A percentile compares a stretch with the other conserved stretches of the same genome.
phyloP scores from a whole-genome alignment of 768 basidiomycete genomes.

The Naganishia vishniacii region DNA sequence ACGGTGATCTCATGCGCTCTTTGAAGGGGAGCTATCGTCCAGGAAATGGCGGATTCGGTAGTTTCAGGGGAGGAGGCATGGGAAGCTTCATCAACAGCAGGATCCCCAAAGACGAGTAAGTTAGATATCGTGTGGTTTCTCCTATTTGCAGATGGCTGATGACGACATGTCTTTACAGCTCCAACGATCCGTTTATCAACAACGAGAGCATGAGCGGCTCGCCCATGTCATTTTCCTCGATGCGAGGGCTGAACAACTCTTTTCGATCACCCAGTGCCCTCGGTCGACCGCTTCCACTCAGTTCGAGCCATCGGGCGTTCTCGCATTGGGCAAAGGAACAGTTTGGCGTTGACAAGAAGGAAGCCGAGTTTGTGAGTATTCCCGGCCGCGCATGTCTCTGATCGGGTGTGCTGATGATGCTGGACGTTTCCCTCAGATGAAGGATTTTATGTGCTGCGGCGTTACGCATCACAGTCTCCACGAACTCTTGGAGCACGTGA shows the following conservation, averaged over 20 bases:
- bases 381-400: too few relatives aligned
- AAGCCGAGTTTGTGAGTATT: constrained; percentile 27
- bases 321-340: constrained; percentile 14
- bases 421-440: constrained; percentile 23
- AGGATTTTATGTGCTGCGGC: constrained; percentile 40
- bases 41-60: constrained; percentile 18
- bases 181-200: constrained; percentile 3
- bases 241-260: constrained; percentile 27
- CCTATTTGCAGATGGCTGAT: background rate
- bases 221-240: constrained; percentile 23
- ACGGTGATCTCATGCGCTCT: constrained; percentile 19
- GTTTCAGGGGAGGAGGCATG: constrained; percentile 16
- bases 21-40: constrained; percentile 8
- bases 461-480: constrained; percentile 39
- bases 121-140: background rate
- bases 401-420: too few relatives aligned
- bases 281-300: constrained; percentile 5
- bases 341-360: constrained; percentile 23
- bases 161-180: background rate
- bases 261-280: constrained; percentile 23
- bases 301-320: constrained; percentile 5
- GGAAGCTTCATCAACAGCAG: constrained; percentile 23
- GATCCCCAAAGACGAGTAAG: constrained; percentile 25
- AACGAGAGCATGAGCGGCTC: background rate
- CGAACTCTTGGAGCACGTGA: constrained; percentile 45